These are phyloP conservation scores for Leucaena leucocephala DNA, from an alignment of 306 rosid genomes.

Conservation along the genomic window DNA sequence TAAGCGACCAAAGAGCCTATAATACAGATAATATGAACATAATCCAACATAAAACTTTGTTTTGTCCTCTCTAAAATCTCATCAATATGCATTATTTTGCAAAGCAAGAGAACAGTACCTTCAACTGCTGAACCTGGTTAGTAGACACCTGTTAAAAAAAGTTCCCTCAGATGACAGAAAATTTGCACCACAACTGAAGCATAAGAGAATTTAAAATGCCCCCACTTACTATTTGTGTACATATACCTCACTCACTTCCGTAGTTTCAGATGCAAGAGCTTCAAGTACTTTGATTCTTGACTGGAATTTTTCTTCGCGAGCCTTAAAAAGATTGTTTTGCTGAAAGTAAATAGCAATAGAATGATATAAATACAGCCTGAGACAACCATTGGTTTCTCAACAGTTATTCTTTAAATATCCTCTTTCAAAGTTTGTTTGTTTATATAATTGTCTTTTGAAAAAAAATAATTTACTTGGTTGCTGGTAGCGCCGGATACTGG, in stretches of 20 bases:
- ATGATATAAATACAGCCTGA: not conserved
- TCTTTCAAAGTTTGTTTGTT: too few species aligned
- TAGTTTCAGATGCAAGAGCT: constrained; percentile 69
- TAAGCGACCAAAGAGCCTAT: constrained; percentile 33
- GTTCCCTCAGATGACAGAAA: constrained; percentile 27
- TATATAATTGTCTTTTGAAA: not conserved
- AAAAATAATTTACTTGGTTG: not conserved
- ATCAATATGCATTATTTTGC: not conserved
- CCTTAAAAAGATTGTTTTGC: constrained; percentile 93
- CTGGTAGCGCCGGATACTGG: too few species aligned
- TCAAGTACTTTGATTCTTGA: constrained; percentile 84
- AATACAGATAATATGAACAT: constrained; percentile 27
- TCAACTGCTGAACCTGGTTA: constrained; percentile 50
- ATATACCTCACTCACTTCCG: constrained; percentile 70
- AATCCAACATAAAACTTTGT: constrained; percentile 2
- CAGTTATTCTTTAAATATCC: too few species aligned
- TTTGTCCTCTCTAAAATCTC: not conserved
- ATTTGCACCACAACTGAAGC: constrained; percentile 13
- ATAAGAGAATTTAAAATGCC: constrained; percentile 23
- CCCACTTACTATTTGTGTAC: constrained; percentile 11
- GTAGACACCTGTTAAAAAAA: constrained; percentile 45
- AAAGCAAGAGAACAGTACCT: constrained; percentile 42
- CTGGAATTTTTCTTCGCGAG: constrained; percentile 90
- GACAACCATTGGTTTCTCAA: too few species aligned
- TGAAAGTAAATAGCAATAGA: constrained; percentile 44